Conservation (phyloP, 257 asterid genomes). For the Nicotiana paniculata region DNA sequence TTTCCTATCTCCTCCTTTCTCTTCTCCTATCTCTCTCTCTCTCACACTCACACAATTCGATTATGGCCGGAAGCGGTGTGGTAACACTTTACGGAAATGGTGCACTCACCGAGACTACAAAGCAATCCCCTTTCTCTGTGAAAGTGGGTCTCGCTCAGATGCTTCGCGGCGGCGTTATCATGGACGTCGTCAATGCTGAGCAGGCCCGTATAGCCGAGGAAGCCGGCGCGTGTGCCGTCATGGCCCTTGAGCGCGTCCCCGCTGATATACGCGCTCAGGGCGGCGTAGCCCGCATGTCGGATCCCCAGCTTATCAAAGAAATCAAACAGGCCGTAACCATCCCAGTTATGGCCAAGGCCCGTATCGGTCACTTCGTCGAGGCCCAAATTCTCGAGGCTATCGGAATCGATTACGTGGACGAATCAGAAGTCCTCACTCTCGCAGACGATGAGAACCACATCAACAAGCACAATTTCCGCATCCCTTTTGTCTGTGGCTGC, state of each 20-base stretch:
- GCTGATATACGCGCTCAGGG: slow-evolving; percentile 91
- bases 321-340: slow-evolving; percentile 83
- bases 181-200: slow-evolving; percentile 89
- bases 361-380: slow-evolving; percentile 88
- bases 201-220: slow-evolving; percentile 96
- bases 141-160: slow-evolving; percentile 92
- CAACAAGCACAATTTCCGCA: slow-evolving; percentile 83
- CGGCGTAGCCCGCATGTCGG: slow-evolving; percentile 95
- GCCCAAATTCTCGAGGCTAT: slow-evolving; percentile 85
- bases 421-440: slow-evolving; percentile 72
- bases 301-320: slow-evolving; percentile 76
- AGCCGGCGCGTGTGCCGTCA: slow-evolving; percentile 94
- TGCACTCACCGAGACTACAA: slow-evolving; percentile 69
- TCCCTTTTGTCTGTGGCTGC: slow-evolving; percentile 96
- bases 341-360: slow-evolving; percentile 90
- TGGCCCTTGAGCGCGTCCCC: slow-evolving; percentile 94
- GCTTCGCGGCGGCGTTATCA: slow-evolving; percentile 95
- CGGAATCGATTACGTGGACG: slow-evolving; percentile 81
- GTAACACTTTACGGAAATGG: slow-evolving; percentile 89
- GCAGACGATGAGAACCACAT: slow-evolving; percentile 84
- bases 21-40: background rate
- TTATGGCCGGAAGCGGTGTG: slow-evolving; percentile 86
- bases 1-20: background rate
- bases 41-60: slow-evolving; percentile 12
- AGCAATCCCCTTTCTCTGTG: slow-evolving; percentile 83